These are phyloP conservation scores for Falciphora oryzae DNA, from an alignment of 2,329 filamentous ascomycete genomes.

Conservation along the genomic window DNA sequence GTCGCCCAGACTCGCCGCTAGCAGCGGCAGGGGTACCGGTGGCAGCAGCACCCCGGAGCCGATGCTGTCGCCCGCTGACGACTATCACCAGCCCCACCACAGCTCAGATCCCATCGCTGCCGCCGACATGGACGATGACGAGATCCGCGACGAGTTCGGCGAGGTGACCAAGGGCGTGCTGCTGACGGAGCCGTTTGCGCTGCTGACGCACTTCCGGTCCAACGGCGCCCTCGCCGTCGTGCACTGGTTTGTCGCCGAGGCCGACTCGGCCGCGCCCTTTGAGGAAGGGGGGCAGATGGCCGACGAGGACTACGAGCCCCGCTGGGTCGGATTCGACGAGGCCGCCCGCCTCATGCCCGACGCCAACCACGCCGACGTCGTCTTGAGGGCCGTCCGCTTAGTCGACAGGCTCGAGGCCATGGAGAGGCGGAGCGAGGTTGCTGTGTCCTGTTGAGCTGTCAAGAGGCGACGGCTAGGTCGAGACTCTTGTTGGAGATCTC, in stretches of 20 bases:
- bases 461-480: too few species aligned
- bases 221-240: constrained; percentile 16
- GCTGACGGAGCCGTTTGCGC: constrained; percentile 15
- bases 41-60: background rate
- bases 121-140: background rate
- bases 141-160: constrained; percentile 7
- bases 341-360: constrained; percentile 10
- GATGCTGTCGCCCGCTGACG: background rate
- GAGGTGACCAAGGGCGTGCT: constrained; percentile 11
- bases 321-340: constrained; percentile 14
- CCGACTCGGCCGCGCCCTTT: constrained; percentile 9
- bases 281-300: constrained; percentile 10
- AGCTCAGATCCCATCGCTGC: background rate
- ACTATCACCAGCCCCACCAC: background rate
- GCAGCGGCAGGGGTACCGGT: background rate
- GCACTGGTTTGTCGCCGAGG: constrained; percentile 14
- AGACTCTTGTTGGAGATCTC: background rate
- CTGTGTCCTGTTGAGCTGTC: background rate
- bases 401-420: constrained; percentile 7
- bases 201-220: constrained; percentile 16
- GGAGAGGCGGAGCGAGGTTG: constrained; percentile 5
- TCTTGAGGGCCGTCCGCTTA: constrained; percentile 3
- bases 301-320: constrained; percentile 14
- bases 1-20: background rate
- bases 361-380: constrained; percentile 8